Evolutionary conservation across 352 stramenopile species (phyloP), one percentile per base, ranked within the genome.

Genomic region (Halophytophthora polymorphica): DNA sequence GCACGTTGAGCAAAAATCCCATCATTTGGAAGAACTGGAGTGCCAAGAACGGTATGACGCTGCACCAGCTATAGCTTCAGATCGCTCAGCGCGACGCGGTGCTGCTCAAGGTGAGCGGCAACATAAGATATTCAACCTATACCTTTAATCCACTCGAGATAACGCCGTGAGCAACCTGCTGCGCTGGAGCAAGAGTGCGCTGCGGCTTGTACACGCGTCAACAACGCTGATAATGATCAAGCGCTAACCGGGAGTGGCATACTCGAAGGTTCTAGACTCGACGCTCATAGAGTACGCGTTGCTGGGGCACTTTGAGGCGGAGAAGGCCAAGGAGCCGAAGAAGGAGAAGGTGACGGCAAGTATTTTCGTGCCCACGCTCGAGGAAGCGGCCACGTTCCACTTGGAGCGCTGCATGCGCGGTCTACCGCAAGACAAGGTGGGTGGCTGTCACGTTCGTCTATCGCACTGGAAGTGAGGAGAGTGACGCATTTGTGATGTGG

Each of bases 71-170:
- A 28, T 97, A 99, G 74, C 58, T 98, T 13, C 73, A 93, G 31
- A 99, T 99, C 64, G 89, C 97, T 40, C 84, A 91, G 56, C 86
- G 96, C 17, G 96, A 93, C 18, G 83, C 95, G 13, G 69, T 90
- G 34, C 68, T 98, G 21, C 68, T 99, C 7, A 96, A 93, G 61
- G 70, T 97, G 21, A 93, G 92, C 12, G 95, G 95, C 15, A 85
- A 79, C 57, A 96, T 98, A 74, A 97, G 97, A 43, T 98, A 98
- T 71, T 98, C 89, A 34, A 98, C 95, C 49, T 99, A 97, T 59
- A 98, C 90, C 49, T 90, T 99, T 56, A 99, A 99, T 75, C 98
- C 98, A 11, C 72, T 99, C 21, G 98, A 99, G 98, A 99, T 71
- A 97, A 97, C 10, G 95, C 99, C 15, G 96, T 99, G 8, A 80